phyloP scores from a whole-genome alignment of 139 green algal genomes.

The Micromonas commoda region DNA sequence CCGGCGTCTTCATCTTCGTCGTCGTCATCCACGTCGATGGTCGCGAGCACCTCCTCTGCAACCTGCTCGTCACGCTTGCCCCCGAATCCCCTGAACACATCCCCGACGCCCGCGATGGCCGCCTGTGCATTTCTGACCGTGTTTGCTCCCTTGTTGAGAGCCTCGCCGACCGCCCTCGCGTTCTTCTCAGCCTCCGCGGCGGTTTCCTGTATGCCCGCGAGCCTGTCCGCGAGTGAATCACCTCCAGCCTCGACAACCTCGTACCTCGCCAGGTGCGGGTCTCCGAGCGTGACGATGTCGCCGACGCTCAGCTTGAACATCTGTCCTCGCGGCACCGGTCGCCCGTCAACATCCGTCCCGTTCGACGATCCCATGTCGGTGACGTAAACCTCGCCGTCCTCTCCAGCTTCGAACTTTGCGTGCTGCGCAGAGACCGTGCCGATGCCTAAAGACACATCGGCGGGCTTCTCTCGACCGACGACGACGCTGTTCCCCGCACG shows the following conservation, averaged over 20 bases:
- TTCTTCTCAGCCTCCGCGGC: not conserved
- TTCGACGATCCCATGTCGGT: slow-evolving; percentile 27
- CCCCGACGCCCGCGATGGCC: not conserved
- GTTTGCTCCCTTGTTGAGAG: too few species aligned
- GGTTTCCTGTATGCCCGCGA: not conserved
- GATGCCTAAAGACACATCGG: not conserved
- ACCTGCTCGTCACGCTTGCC: not conserved
- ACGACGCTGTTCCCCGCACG: not conserved
- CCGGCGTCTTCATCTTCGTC: not conserved
- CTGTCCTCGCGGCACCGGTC: not conserved
- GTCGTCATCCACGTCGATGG: not conserved
- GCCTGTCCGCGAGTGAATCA: not conserved
- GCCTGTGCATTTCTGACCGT: not conserved
- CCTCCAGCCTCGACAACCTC: not conserved
- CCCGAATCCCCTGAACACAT: not conserved
- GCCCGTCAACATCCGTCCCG: slow-evolving; percentile 22
- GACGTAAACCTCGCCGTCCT: slow-evolving; percentile 4
- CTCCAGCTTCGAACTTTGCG: not conserved
- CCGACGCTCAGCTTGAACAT: not conserved
- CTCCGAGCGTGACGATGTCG: not conserved
- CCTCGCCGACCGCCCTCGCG: not conserved
- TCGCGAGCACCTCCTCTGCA: not conserved
- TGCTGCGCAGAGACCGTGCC: slow-evolving; percentile 17
- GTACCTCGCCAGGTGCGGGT: not conserved
- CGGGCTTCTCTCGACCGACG: not conserved